These are phyloP conservation scores for Cucumis melo DNA, from an alignment of 306 rosid species.

Conservation along the genomic window DNA sequence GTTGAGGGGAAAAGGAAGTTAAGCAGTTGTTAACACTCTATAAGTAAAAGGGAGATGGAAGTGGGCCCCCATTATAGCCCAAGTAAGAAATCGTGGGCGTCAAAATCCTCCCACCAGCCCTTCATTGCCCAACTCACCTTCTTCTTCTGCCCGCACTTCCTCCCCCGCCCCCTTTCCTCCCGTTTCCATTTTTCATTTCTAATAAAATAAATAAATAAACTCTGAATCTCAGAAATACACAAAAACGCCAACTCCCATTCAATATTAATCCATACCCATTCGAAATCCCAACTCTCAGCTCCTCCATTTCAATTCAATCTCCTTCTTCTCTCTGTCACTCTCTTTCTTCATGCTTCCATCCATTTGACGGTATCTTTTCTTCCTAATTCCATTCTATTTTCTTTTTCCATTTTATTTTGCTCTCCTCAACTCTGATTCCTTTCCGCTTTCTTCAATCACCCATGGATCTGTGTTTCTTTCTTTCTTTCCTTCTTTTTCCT, in stretches of 20 bases:
- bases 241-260: not conserved
- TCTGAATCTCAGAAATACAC: not conserved
- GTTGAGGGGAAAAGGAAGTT: not conserved
- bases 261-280: not conserved
- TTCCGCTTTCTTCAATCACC: not conserved
- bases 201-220: not conserved
- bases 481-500: not conserved
- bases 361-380: not conserved
- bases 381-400: not conserved
- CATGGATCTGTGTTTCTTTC: slow-evolving; percentile 3
- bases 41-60: not conserved
- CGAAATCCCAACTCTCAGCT: not conserved
- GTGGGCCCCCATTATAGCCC: slow-evolving; percentile 7
- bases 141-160: not conserved
- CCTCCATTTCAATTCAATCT: not conserved
- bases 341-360: not conserved
- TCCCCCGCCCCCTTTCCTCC: not conserved
- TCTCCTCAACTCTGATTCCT: not conserved
- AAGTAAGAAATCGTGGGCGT: slow-evolving; percentile 4
- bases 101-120: slow-evolving; percentile 11
- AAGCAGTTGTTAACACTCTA: not conserved
- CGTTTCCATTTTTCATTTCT: not conserved
- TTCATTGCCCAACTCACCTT: slow-evolving; percentile 16
- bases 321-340: not conserved
- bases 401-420: not conserved